A percentile compares a stretch with the other conserved stretches of the same genome.
Evolutionary conservation across 2,329 filamentous ascomycete genomes (phyloP).

Genomic region (Aspergillus nomiae): DNA sequence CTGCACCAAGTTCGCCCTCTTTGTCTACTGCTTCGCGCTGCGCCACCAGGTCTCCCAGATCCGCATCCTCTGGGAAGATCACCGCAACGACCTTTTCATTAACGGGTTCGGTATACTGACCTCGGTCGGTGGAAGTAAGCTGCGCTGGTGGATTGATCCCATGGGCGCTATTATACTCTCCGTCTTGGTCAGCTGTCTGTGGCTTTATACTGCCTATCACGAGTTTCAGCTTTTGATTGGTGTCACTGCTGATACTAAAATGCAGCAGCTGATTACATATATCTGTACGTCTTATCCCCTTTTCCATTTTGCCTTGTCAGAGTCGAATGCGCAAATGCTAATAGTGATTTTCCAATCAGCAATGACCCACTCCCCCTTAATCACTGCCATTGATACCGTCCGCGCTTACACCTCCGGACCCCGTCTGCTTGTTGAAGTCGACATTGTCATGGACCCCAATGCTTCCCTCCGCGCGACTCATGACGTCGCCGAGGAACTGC

Average conservation of each 20-base stretch:
- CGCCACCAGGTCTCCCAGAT: slow-evolving; percentile 91
- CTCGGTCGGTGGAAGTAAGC: slow-evolving; percentile 84
- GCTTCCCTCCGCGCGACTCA: slow-evolving; percentile 77
- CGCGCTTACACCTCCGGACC: slow-evolving; percentile 89
- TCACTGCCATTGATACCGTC: slow-evolving; percentile 90
- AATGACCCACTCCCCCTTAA: slow-evolving; percentile 81
- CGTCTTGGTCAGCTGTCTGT: slow-evolving; percentile 73
- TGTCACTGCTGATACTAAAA: slow-evolving; percentile 80
- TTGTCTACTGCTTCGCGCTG: slow-evolving; percentile 89
- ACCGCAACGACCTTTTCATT: slow-evolving; percentile 95
- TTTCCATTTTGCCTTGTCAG: neutral
- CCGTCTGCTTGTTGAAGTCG: slow-evolving; percentile 89
- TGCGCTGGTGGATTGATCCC: slow-evolving; percentile 94
- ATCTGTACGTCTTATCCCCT: slow-evolving; percentile 60
- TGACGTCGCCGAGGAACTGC: slow-evolving; percentile 89
- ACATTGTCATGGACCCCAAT: slow-evolving; percentile 86
- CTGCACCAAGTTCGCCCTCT: slow-evolving; percentile 76
- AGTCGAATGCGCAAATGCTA: neutral
- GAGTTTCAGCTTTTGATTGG: slow-evolving; percentile 93
- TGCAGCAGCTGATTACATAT: slow-evolving; percentile 93
- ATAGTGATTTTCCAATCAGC: slow-evolving; percentile 36
- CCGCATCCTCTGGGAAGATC: slow-evolving; percentile 92
- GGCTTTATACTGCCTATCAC: slow-evolving; percentile 80
- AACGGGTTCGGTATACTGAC: slow-evolving; percentile 92
- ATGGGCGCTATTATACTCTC: slow-evolving; percentile 86